These are phyloP conservation scores for Bruguiera sexangula DNA, from an alignment of 345 rosid species.

Conservation along the genomic window DNA sequence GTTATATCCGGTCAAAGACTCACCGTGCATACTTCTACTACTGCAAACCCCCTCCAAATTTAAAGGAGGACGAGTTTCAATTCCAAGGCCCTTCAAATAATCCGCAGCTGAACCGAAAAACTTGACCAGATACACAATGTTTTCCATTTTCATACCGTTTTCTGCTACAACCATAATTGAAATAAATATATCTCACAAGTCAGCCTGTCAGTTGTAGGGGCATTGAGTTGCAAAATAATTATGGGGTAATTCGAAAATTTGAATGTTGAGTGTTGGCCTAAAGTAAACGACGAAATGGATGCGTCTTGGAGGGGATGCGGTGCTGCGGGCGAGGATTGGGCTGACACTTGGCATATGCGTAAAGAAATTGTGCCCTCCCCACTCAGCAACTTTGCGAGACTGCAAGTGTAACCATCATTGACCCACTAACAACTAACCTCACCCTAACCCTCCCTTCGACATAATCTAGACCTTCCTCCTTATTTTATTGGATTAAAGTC, in stretches of 20 bases:
- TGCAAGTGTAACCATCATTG: not conserved
- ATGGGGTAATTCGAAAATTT: not conserved
- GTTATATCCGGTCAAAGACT: too few relatives aligned
- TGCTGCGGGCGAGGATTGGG: not conserved
- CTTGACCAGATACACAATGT: too few relatives aligned
- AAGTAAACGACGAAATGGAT: not conserved
- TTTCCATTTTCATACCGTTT: too few relatives aligned
- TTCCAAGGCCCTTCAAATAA: too few relatives aligned
- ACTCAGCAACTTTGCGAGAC: not conserved
- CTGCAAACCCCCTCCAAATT: too few relatives aligned
- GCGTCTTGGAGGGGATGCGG: not conserved
- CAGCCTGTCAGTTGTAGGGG: not conserved
- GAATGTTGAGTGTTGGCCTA: not conserved
- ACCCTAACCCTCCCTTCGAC: not conserved
- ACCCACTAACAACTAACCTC: not conserved
- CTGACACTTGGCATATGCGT: constrained; percentile 3
- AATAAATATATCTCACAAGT: too few relatives aligned
- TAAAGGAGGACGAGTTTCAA: too few relatives aligned
- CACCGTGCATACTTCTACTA: too few relatives aligned
- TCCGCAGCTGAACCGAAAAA: too few relatives aligned
- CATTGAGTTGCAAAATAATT: not conserved
- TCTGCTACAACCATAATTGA: too few relatives aligned
- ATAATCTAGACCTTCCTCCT: not conserved
- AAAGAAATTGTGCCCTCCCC: constrained; percentile 9
- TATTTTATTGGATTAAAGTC: too few relatives aligned